A percentile compares a stretch with the other conserved stretches of the same genome.
phyloP scores from a whole-genome alignment of 768 basidiomycete species.

The Amanita brunnescens region DNA sequence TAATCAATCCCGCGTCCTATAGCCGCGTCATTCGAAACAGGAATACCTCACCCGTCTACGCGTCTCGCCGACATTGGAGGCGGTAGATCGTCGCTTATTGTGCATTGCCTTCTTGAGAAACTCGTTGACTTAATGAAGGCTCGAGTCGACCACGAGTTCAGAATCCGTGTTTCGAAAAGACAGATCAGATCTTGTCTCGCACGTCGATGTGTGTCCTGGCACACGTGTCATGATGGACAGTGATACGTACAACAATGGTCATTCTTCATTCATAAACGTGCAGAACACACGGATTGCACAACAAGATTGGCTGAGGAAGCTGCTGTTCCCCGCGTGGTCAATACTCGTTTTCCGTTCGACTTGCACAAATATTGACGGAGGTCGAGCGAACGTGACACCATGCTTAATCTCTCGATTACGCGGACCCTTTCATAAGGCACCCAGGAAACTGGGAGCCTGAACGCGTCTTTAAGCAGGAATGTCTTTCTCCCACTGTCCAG shows the following conservation, averaged over 20 bases:
- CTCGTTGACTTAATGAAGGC: slow-evolving; percentile 1
- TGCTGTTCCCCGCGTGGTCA: not conserved
- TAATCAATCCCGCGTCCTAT: not conserved
- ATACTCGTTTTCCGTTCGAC: not conserved
- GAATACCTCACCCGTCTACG: slow-evolving; percentile 1
- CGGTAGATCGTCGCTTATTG: not conserved
- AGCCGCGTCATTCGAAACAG: not conserved
- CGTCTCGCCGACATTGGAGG: not conserved
- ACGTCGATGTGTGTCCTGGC: not conserved
- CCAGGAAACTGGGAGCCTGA: not conserved
- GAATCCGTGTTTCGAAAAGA: not conserved
- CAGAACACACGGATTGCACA: not conserved
- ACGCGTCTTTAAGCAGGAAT: not conserved
- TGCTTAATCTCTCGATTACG: not conserved
- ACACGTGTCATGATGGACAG: not conserved
- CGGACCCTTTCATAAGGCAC: not conserved
- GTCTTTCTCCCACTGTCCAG: not conserved
- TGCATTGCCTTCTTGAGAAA: slow-evolving; percentile 4
- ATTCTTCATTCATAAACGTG: not conserved
- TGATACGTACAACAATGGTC: not conserved
- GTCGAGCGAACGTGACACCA: not conserved
- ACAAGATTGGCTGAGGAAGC: not conserved
- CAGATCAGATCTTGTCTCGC: not conserved
- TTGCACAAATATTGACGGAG: not conserved
- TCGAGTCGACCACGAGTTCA: slow-evolving; percentile 1